phyloP scores from a whole-genome alignment of 768 basidiomycete species.

The Infundibulicybe gibba region DNA sequence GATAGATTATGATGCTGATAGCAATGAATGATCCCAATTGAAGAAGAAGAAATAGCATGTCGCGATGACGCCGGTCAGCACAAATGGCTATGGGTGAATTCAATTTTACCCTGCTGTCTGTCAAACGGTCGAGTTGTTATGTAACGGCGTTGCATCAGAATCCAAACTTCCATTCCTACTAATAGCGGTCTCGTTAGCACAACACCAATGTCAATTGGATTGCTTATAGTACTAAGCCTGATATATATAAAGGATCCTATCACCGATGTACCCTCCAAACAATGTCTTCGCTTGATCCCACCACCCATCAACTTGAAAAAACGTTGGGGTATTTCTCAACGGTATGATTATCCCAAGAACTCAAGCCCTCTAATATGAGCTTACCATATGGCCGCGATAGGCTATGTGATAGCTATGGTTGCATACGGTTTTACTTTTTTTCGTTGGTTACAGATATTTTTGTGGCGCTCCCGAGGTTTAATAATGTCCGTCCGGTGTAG shows the following conservation, averaged over 20 bases:
- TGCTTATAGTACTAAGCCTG: no score
- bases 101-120: no score
- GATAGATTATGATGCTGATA: slow-evolving; percentile 38
- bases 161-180: no score
- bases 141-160: no score
- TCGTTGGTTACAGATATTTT: slow-evolving; percentile 13
- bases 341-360: slow-evolving; percentile 10
- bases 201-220: no score
- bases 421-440: slow-evolving; percentile 26
- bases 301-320: slow-evolving; percentile 12
- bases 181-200: no score
- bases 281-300: slow-evolving; percentile 4
- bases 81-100: no score
- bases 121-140: no score
- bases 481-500: no score
- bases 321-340: slow-evolving; percentile 23
- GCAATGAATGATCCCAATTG: slow-evolving; percentile 41
- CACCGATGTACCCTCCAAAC: background rate
- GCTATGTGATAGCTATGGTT: slow-evolving; percentile 20
- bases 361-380: background rate
- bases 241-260: background rate
- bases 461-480: no score
- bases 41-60: no score
- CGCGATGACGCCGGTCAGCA: no score
- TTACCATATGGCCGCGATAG: slow-evolving; percentile 3